Percentiles rank a stretch among this genome's conserved stretches.
Evolutionary conservation across 495 filamentous ascomycete genomes (phyloP).

Genomic region (Melanomma pulvis-pyrius): DNA sequence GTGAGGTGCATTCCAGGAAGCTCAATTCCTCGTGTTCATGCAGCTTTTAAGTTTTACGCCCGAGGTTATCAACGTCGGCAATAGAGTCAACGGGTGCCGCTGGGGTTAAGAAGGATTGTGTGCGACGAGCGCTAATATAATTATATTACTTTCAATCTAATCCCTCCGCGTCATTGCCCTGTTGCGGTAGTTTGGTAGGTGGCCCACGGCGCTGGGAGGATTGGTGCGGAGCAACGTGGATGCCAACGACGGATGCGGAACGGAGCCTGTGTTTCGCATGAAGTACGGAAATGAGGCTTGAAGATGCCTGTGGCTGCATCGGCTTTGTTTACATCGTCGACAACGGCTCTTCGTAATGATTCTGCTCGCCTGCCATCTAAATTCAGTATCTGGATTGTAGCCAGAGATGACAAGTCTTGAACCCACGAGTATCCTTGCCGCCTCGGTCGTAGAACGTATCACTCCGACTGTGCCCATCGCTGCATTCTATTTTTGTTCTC

Average conservation of each 20-base stretch:
- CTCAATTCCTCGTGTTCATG: constrained; percentile 13
- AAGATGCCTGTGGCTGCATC: constrained; percentile 5
- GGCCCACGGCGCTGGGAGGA: constrained; percentile 20
- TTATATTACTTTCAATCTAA: constrained; percentile 24
- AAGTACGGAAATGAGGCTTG: constrained; percentile 32
- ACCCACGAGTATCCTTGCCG: background rate
- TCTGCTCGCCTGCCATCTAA: background rate
- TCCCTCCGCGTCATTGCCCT: background rate
- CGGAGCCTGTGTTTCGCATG: constrained; percentile 31
- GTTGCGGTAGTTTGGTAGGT: background rate
- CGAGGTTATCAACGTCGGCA: constrained; percentile 1
- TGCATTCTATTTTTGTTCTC: constrained; percentile 4
- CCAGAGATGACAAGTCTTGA: background rate
- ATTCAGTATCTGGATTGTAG: background rate
- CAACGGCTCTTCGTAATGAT: background rate
- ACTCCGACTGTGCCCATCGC: background rate
- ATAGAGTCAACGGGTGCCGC: background rate
- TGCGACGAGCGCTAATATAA: constrained; percentile 13
- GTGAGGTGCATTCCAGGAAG: background rate
- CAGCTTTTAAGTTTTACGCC: background rate
- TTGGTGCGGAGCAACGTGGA: constrained; percentile 1
- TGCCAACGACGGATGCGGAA: constrained; percentile 16
- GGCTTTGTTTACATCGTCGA: constrained; percentile 5
- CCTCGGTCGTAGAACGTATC: background rate
- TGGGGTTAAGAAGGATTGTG: background rate